Evolutionary conservation across 1,284 basidiomycete genomes (phyloP).

Genomic region (Ustilago bromivora): DNA sequence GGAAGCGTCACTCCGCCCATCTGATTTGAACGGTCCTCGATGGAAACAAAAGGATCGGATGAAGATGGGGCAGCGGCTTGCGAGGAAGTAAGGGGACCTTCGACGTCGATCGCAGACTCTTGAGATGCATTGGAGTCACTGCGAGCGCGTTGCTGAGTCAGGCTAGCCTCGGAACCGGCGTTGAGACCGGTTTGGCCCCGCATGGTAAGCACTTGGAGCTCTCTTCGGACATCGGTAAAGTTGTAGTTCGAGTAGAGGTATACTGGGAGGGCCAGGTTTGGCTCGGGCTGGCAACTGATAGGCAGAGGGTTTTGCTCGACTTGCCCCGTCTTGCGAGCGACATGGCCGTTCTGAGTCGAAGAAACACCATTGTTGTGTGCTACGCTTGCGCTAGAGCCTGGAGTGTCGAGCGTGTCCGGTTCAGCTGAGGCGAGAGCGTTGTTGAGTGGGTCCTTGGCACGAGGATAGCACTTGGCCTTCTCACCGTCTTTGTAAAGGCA

Average conservation of each 20-base stretch:
- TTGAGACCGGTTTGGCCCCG: conserved; percentile 10
- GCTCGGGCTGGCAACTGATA: conserved; percentile 34
- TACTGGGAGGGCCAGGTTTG: conserved; percentile 40
- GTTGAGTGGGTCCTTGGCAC: conserved; percentile 40
- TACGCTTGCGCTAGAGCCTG: not conserved
- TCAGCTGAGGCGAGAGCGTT: conserved; percentile 5
- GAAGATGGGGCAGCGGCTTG: conserved; percentile 17
- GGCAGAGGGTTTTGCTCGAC: conserved; percentile 52
- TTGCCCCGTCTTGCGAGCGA: not conserved
- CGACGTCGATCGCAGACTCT: conserved; percentile 44
- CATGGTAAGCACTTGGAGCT: conserved; percentile 59
- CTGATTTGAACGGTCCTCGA: conserved; percentile 50
- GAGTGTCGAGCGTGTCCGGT: not conserved
- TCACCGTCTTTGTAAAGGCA: conserved; percentile 48
- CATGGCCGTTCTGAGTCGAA: conserved; percentile 3
- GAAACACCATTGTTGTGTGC: conserved; percentile 6
- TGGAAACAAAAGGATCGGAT: conserved; percentile 30
- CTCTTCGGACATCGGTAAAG: conserved; percentile 64
- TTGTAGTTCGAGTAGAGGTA: conserved; percentile 67
- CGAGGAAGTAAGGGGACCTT: conserved; percentile 32
- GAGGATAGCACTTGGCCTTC: conserved; percentile 54
- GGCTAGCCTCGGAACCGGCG: not conserved
- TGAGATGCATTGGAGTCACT: conserved; percentile 38
- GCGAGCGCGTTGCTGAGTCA: conserved; percentile 20
- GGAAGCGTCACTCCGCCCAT: conserved; percentile 62